Percentiles rank a stretch among this genome's conserved stretches.
Conservation (phyloP, 2,329 filamentous ascomycete species). For the Alternaria dauci region DNA sequence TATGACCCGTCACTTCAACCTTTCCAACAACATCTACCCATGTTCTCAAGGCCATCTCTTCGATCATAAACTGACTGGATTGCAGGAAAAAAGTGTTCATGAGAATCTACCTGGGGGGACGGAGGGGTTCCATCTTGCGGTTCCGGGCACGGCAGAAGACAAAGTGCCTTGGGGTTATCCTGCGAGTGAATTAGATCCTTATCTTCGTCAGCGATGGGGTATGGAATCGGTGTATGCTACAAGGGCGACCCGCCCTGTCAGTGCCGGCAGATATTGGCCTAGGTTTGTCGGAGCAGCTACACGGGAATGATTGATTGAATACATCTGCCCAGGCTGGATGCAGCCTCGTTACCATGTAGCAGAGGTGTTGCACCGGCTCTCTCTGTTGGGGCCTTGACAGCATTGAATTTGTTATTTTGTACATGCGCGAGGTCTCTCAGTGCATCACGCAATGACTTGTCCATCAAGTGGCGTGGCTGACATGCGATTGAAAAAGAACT, state of each 20-base stretch:
- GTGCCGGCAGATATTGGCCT: conserved; percentile 22
- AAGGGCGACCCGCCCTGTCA: conserved; percentile 4
- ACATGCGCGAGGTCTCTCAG: neutral
- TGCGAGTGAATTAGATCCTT: neutral
- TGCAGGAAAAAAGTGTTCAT: conserved; percentile 14
- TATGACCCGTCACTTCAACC: neutral
- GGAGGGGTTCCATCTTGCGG: conserved; percentile 3
- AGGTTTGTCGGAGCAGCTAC: neutral
- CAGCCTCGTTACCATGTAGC: neutral
- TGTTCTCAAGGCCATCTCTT: neutral
- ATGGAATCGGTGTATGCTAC: conserved; percentile 5
- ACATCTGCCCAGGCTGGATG: neutral
- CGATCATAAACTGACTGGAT: neutral
- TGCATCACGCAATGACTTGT: neutral
- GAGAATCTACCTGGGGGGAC: neutral
- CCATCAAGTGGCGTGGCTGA: conserved; percentile 3
- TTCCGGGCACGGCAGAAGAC: neutral
- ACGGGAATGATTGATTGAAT: neutral
- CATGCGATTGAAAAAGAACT: conserved; percentile 12
- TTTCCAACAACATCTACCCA: neutral
- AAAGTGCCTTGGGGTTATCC: neutral
- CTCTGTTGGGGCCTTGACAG: neutral
- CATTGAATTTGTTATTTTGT: neutral
- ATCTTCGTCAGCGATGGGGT: conserved; percentile 24
- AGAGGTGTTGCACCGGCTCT: neutral